Conservation (phyloP, 805 yeast genomes). For the Wickerhamiella australiensis region DNA sequence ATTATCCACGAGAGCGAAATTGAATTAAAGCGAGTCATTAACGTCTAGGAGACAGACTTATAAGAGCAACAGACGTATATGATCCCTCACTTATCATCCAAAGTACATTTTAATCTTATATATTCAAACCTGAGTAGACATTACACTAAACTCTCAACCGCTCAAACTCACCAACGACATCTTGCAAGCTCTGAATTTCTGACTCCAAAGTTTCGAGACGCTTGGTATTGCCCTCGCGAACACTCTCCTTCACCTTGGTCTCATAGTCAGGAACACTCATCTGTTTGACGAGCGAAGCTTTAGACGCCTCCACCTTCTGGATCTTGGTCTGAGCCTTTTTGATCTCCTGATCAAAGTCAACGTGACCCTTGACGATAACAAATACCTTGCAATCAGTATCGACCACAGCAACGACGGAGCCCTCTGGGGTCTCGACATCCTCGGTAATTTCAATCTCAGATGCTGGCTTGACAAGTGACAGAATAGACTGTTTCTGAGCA, state of each 20-base stretch:
- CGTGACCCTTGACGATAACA: constrained; percentile 84
- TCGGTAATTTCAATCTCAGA: constrained; percentile 57
- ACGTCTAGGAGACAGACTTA: too few relatives aligned
- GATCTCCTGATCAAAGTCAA: constrained; percentile 86
- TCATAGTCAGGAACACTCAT: constrained; percentile 65
- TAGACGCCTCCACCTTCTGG: constrained; percentile 47
- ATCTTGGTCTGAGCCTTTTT: constrained; percentile 69
- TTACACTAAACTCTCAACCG: constrained; percentile 13
- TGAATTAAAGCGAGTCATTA: too few relatives aligned
- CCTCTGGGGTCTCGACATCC: constrained; percentile 58
- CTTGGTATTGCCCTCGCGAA: constrained; percentile 60
- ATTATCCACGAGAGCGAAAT: too few relatives aligned
- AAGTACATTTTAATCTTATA: too few relatives aligned
- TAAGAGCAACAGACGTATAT: too few relatives aligned
- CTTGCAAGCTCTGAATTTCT: constrained; percentile 80
- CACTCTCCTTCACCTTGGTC: constrained; percentile 71
- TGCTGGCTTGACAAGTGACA: constrained; percentile 84
- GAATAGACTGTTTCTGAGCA: constrained; percentile 75
- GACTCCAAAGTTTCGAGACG: constrained; percentile 63
- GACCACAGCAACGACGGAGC: constrained; percentile 78
- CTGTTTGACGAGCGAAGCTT: constrained; percentile 55
- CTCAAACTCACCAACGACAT: constrained; percentile 75
- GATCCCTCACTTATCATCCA: too few relatives aligned
- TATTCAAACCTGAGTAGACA: not conserved
- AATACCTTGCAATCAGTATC: constrained; percentile 75